phyloP scores from a whole-genome alignment of 2,329 filamentous ascomycete species.

The Alternaria metachromatica region DNA sequence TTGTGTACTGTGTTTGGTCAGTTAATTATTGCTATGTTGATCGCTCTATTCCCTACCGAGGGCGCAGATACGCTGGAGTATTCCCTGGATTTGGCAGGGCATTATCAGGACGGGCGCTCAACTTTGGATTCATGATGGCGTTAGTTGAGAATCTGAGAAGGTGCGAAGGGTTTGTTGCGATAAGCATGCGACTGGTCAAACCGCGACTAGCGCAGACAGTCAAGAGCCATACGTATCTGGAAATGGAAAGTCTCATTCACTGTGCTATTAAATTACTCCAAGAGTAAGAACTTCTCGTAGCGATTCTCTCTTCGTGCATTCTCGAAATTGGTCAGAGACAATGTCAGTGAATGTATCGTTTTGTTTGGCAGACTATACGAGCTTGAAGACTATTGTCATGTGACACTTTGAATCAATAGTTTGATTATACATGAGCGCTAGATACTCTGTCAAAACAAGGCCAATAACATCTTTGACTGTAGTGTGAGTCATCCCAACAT shows the following conservation, averaged over 20 bases:
- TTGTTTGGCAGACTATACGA: background rate
- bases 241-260: background rate
- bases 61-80: background rate
- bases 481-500: background rate
- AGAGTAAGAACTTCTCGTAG: background rate
- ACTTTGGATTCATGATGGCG: background rate
- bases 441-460: background rate
- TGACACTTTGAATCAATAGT: background rate
- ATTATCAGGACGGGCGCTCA: background rate
- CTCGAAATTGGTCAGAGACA: background rate
- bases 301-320: background rate
- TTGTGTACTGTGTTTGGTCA: background rate
- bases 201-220: background rate
- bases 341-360: background rate
- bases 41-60: background rate
- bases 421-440: background rate
- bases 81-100: background rate
- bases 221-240: background rate
- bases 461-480: background rate
- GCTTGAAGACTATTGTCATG: background rate
- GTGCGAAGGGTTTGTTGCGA: background rate
- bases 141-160: background rate
- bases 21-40: background rate
- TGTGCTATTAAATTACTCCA: rapidly evolving
- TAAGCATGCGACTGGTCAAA: background rate